Base-by-base conservation (phyloP, 1,139 yeast genomes). In the Kurtzmaniella quercitrusa region DNA sequence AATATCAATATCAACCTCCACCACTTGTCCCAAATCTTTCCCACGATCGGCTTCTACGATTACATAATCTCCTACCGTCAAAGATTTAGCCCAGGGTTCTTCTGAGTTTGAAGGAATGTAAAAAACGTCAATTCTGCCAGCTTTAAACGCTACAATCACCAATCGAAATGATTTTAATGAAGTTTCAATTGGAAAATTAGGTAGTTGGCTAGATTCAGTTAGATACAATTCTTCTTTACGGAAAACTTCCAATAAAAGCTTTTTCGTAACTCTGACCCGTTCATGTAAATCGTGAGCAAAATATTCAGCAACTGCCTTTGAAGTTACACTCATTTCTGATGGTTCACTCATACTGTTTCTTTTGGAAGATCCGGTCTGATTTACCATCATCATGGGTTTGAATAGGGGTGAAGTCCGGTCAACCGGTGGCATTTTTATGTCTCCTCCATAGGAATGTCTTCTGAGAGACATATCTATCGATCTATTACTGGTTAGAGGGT, bases 11-110 rank as follows among this genome's bases (percentile, higher is more conserved):
- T 77, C 73, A 50, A 86, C 73, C 51, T 81, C 82, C 31, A 83
- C 77, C 37, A 93, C 81, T 56, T 82, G 79, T 19, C 97, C 98
- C 50, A 93, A 68, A 66, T 93, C 98, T 43, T 86, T 75, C 37
- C 98, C 98, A 41, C 98, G 75, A 60, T 93, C 98, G n/a, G 98
- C 98, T 62, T 93, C 98, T 34, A 91, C 96, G 52, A 91, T 83
- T 12, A 93, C 96, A 58, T 90, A 75, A 60, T 90, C 97, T 23
- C 87, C 86, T 15, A 79, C 65, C 40, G 75, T 69, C 34, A 66
- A 53, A 34, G 53, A 23, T 47, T 41, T 41, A 54, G 47, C 16
- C 58, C 59, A 18, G 48, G 41, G 34, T 46, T 41, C 46, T 43
- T 19, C 46, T 23, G 44, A 46, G 49, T 58, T 55, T 17, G 68